Evolutionary conservation across 2,329 filamentous ascomycete species (phyloP).

Genomic region (Cordyceps cicadae): DNA sequence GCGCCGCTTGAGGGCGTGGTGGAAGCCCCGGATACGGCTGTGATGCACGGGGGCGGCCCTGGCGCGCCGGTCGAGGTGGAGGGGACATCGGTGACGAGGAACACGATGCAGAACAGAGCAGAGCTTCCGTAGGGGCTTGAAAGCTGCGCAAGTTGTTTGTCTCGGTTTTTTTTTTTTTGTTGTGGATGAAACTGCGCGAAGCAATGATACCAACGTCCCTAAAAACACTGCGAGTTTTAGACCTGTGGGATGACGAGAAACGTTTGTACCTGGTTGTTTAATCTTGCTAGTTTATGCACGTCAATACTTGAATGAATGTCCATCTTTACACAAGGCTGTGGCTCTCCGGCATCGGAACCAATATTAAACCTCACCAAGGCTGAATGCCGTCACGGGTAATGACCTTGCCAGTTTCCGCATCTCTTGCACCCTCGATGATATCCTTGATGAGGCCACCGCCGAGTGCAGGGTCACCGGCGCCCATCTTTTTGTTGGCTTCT

Average conservation of each 20-base stretch:
- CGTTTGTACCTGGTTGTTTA: too few relatives aligned
- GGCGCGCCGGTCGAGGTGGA: conserved; percentile 5
- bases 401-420: conserved; percentile 32
- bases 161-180: background rate
- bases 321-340: background rate
- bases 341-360: background rate
- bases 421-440: conserved; percentile 33
- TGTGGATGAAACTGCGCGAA: background rate
- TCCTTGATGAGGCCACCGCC: conserved; percentile 30
- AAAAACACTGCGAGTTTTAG: too few relatives aligned
- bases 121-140: background rate
- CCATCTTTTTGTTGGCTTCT: conserved; percentile 18
- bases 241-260: too few relatives aligned
- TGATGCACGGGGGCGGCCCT: background rate
- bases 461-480: conserved; percentile 25
- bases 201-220: too few relatives aligned
- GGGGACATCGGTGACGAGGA: conserved; percentile 1
- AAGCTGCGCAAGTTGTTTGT: background rate
- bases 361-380: background rate
- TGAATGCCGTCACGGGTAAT: conserved; percentile 17
- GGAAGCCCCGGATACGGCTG: background rate
- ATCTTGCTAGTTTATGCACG: too few relatives aligned
- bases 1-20: background rate
- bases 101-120: conserved; percentile 2
- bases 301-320: too few relatives aligned